Conservation (phyloP, 441 rosid genomes). For the Euphorbia neoarborescens region DNA sequence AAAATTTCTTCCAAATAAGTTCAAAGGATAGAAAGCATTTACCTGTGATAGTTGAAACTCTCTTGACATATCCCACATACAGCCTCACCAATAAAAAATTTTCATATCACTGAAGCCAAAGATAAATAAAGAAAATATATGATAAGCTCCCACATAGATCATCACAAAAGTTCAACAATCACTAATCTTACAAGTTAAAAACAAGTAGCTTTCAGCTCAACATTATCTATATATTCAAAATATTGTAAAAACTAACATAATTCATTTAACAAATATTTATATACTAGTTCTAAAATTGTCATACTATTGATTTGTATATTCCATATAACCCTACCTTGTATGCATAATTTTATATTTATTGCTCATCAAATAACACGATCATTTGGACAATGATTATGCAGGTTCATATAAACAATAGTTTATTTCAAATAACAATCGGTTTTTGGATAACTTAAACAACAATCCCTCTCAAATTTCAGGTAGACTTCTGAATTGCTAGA, state of each 20-base stretch:
- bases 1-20: not conserved
- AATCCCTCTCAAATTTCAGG: not conserved
- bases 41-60: slow-evolving; percentile 50
- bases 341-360: too few species aligned
- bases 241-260: too few species aligned
- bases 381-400: not conserved
- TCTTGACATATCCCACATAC: slow-evolving; percentile 49
- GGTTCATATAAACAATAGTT: not conserved
- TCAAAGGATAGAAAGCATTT: not conserved
- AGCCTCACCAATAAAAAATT: slow-evolving; percentile 58
- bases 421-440: not conserved
- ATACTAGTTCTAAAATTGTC: not conserved
- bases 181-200: not conserved
- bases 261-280: too few species aligned
- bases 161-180: not conserved
- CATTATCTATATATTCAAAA: not conserved
- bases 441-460: not conserved
- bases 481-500: not conserved
- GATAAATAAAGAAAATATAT: not conserved
- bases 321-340: not conserved
- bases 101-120: slow-evolving; percentile 46
- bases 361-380: not conserved
- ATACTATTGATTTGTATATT: not conserved
- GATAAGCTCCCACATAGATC: not conserved
- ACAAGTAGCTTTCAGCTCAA: not conserved